These are phyloP conservation scores for Isabelozyma pseudorhagii DNA, from an alignment of 805 yeast species.

Conservation along the genomic window DNA sequence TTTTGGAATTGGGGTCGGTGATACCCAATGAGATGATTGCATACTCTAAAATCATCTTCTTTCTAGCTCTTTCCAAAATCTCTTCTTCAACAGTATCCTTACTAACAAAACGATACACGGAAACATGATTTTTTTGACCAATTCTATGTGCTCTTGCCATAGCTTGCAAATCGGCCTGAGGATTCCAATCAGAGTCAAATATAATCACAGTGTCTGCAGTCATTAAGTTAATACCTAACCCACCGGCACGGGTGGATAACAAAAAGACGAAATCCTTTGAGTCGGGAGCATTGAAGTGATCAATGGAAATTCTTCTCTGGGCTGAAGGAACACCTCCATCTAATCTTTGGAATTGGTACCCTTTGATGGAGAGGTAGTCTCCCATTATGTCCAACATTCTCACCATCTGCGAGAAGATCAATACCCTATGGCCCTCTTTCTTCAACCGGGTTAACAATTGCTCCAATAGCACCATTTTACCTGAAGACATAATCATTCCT, in stretches of 20 bases:
- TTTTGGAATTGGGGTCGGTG: slow-evolving; percentile 63
- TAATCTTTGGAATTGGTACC: slow-evolving; percentile 82
- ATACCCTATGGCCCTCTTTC: slow-evolving; percentile 93
- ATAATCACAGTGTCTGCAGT: slow-evolving; percentile 98
- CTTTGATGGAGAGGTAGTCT: slow-evolving; percentile 85
- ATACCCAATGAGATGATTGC: slow-evolving; percentile 96
- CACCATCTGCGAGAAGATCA: slow-evolving; percentile 97
- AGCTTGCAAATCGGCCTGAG: slow-evolving; percentile 98
- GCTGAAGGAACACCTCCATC: slow-evolving; percentile 97
- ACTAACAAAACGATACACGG: slow-evolving; percentile 95
- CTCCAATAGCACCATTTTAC: slow-evolving; percentile 95
- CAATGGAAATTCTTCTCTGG: slow-evolving; percentile 90
- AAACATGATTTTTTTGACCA: slow-evolving; percentile 98
- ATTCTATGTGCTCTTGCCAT: slow-evolving; percentile 99
- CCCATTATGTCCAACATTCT: slow-evolving; percentile 92
- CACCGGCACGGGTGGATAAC: slow-evolving; percentile 97
- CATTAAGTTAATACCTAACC: slow-evolving; percentile 96
- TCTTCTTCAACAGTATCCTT: slow-evolving; percentile 98
- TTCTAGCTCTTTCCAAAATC: slow-evolving; percentile 92
- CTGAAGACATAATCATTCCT: slow-evolving; percentile 96
- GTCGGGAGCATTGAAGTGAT: slow-evolving; percentile 92
- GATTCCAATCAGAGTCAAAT: slow-evolving; percentile 98
- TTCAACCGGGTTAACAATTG: slow-evolving; percentile 78
- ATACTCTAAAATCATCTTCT: slow-evolving; percentile 96
- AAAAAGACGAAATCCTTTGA: slow-evolving; percentile 89